phyloP scores from a whole-genome alignment of 2,329 filamentous ascomycete species.

The Colletotrichum sp. region DNA sequence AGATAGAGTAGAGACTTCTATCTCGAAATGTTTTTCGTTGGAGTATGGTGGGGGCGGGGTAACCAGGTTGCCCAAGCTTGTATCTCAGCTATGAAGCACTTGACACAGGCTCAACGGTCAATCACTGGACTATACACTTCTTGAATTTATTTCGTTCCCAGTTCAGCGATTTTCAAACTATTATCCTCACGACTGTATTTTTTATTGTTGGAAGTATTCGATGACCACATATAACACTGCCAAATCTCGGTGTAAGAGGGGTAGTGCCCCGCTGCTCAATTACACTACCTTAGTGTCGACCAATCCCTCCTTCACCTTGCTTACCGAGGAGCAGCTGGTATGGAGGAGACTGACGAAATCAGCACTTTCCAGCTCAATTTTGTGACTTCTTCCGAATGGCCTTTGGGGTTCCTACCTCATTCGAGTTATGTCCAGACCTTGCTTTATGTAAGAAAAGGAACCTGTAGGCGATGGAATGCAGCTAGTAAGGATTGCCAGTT shows the following conservation, averaged over 20 bases:
- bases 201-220: neutral
- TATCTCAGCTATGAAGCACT: neutral
- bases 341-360: neutral
- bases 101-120: neutral
- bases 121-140: neutral
- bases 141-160: neutral
- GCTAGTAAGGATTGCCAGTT: neutral
- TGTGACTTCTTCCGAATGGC: neutral
- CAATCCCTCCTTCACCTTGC: neutral
- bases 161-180: neutral
- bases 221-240: neutral
- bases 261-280: neutral
- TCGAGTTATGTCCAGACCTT: neutral
- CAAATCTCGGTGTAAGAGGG: neutral
- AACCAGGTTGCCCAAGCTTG: constrained; percentile 7
- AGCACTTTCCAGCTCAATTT: neutral
- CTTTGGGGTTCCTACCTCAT: neutral
- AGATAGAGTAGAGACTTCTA: neutral
- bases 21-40: constrained; percentile 19
- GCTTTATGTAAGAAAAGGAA: neutral
- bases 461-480: neutral
- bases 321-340: neutral
- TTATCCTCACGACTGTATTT: neutral
- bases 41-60: constrained; percentile 22
- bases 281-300: neutral